Base-by-base conservation (phyloP, 225 moss, liverwort and hornwort species). In the Rhytidiadelphus loreus region DNA sequence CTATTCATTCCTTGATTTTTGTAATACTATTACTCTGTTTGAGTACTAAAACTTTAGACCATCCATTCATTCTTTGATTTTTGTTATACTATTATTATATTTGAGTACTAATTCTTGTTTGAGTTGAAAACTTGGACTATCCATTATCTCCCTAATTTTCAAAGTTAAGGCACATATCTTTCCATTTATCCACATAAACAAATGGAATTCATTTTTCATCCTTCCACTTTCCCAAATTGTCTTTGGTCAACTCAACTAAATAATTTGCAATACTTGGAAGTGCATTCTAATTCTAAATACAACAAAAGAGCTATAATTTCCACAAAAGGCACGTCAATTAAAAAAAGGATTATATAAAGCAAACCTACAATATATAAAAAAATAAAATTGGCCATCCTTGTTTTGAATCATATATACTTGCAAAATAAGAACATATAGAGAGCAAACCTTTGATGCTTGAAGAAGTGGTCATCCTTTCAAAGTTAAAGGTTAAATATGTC, bases 141-240 rank as follows among this genome's bases (percentile, higher is more conserved):
- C 20, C 6, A 32, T 50, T 50, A 3, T 1, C 12, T 50, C 19
- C 19, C 33, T 20, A 11, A 12, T 50, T 50, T 75, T 29, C 13
- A 5, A 6, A 74, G 7, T 48, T 48, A 20, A 48, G 21, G 20
- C 4, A 48, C 6, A 19, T 2, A 0, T 4, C 2, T 50, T 2
- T 71, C 4, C 4, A 33, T 32, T 20, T 32, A 12, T 74, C 7
- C 0, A 29, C 4, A 5, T 21, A 2, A 75, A 50, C 32, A 12
- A 32, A 21, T 73, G 18, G 48, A 73, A 18, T 46, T 46, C 11
- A 30, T 46, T 46, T 16, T 16, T 4, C 11, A 73, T 46, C 44
- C 11, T 72, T 29, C 3, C 1, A 2, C 6, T 30, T 29, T 73
- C 2, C 3, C 0, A 46, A 1, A 7, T 16, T 0, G 3, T 19